phyloP scores from a whole-genome alignment of 2,329 filamentous ascomycete genomes.

The Nemania serpens region DNA sequence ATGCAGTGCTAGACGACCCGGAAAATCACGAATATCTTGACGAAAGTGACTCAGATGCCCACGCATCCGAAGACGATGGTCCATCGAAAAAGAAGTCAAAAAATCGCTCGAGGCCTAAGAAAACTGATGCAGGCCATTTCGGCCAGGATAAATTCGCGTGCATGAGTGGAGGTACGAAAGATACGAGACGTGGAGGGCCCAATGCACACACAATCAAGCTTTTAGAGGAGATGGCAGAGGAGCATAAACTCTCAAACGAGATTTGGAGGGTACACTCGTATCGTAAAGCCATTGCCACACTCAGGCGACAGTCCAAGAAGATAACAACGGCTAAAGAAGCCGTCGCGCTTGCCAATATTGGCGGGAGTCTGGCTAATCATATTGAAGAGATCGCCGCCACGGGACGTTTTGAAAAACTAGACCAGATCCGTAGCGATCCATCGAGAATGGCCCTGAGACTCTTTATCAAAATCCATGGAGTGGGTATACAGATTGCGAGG shows the following conservation, averaged over 20 bases:
- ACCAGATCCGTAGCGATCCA: constrained; percentile 70
- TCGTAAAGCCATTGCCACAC: constrained; percentile 73
- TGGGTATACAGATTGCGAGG: constrained; percentile 70
- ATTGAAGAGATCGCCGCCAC: constrained; percentile 88
- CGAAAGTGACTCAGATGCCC: constrained; percentile 2
- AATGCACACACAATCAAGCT: constrained; percentile 78
- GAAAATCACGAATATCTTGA: constrained; percentile 22
- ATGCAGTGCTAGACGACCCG: constrained; percentile 24
- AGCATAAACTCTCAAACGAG: constrained; percentile 77
- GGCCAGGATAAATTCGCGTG: constrained; percentile 59
- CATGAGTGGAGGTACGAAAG: constrained; percentile 55
- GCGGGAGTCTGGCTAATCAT: constrained; percentile 74
- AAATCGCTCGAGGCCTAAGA: background rate
- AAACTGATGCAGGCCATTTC: background rate
- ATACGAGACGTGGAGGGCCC: constrained; percentile 59
- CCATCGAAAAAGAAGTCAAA: constrained; percentile 12
- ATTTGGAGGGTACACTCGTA: constrained; percentile 78
- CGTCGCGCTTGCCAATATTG: constrained; percentile 68
- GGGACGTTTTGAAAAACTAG: constrained; percentile 70
- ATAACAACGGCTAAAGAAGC: constrained; percentile 75
- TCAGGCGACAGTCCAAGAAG: constrained; percentile 67
- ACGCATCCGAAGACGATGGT: constrained; percentile 7
- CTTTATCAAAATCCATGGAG: constrained; percentile 82
- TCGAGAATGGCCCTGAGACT: constrained; percentile 66
- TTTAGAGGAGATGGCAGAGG: constrained; percentile 76